Evolutionary conservation across 2,329 filamentous ascomycete species (phyloP).

Genomic region (Neophaeococcomyces aloes): DNA sequence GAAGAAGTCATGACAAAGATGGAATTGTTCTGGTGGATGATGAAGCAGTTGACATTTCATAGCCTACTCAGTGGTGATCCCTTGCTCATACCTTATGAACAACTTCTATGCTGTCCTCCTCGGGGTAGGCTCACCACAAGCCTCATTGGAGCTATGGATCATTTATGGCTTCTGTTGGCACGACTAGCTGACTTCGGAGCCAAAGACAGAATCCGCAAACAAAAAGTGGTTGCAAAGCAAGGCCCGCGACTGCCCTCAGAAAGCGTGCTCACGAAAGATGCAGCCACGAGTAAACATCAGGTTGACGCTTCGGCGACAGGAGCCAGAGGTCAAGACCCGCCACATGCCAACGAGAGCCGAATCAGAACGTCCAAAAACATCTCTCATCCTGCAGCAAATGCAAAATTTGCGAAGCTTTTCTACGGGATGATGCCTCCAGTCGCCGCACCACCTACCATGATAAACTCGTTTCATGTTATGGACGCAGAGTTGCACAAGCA

Average conservation of each 20-base stretch:
- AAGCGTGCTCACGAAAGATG: constrained; percentile 11
- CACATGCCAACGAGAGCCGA: constrained; percentile 17
- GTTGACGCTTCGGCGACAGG: neutral
- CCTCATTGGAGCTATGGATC: constrained; percentile 80
- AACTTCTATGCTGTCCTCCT: constrained; percentile 81
- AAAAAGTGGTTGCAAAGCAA: constrained; percentile 50
- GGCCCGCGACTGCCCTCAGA: constrained; percentile 43
- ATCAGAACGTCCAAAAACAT: constrained; percentile 1
- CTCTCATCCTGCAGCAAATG: neutral
- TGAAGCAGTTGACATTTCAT: constrained; percentile 87
- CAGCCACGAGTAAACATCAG: constrained; percentile 9
- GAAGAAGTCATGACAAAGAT: constrained; percentile 69
- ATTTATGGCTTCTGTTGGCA: constrained; percentile 70
- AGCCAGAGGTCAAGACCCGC: constrained; percentile 8
- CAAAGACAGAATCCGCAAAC: constrained; percentile 69
- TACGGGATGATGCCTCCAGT: constrained; percentile 39
- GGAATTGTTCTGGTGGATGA: constrained; percentile 93
- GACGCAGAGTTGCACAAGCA: constrained; percentile 28
- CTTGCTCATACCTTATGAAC: constrained; percentile 70
- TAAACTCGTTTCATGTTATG: constrained; percentile 44
- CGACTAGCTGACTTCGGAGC: constrained; percentile 69
- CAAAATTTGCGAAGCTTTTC: constrained; percentile 31
- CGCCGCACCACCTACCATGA: constrained; percentile 32
- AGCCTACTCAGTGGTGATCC: constrained; percentile 77
- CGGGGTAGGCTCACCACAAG: constrained; percentile 68